These are phyloP conservation scores for Arachnopeziza araneosa DNA, from an alignment of 2,329 filamentous ascomycete species.

Conservation along the genomic window DNA sequence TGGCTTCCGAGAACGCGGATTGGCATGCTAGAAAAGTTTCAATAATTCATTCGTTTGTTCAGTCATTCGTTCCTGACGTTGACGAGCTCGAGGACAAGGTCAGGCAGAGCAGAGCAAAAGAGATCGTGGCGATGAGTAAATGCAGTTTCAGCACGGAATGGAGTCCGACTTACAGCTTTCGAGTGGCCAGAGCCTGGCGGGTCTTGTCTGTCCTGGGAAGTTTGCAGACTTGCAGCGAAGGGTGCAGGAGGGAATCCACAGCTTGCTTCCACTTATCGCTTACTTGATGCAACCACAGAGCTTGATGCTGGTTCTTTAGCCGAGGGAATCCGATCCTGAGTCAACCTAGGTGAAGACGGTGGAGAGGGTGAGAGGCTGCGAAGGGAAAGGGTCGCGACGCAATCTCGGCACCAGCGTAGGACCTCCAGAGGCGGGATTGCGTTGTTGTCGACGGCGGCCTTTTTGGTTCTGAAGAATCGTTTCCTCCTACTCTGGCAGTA, in stretches of 20 bases:
- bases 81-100: neutral
- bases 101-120: conserved; percentile 2
- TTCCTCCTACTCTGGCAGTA: no score
- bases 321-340: conserved; percentile 16
- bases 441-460: neutral
- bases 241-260: conserved; percentile 17
- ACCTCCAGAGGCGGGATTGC: neutral
- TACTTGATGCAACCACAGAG: conserved; percentile 19
- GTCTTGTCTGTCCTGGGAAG: conserved; percentile 18
- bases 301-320: conserved; percentile 19
- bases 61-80: conserved; percentile 15
- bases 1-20: conserved; percentile 13
- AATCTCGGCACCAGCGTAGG: neutral
- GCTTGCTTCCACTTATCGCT: neutral
- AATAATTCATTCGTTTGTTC: conserved; percentile 8
- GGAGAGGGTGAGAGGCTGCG: neutral
- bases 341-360: neutral
- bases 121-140: conserved; percentile 19
- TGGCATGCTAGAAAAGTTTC: conserved; percentile 25
- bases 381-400: conserved; percentile 4
- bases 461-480: no score
- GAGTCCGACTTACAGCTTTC: conserved; percentile 24
- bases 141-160: conserved; percentile 7
- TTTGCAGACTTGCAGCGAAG: conserved; percentile 15
- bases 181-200: conserved; percentile 22